Percentiles rank a stretch among this genome's conserved stretches.
Evolutionary conservation across 2,329 filamentous ascomycete genomes (phyloP).

Genomic region (Arthrobotrys pseudoclavata): DNA sequence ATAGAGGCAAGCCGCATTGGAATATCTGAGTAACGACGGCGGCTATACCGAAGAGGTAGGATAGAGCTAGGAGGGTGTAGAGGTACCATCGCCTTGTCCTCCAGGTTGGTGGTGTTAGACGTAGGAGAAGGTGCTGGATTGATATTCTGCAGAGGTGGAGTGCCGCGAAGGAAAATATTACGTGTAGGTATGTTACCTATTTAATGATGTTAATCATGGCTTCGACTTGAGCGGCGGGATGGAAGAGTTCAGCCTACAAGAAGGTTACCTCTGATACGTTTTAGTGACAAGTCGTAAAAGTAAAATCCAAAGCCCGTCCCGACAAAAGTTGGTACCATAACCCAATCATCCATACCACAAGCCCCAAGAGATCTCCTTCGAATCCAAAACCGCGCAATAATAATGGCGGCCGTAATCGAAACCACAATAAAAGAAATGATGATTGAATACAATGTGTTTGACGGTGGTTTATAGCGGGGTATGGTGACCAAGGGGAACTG

Average conservation of each 20-base stretch:
- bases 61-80: slow-evolving; percentile 29
- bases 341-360: slow-evolving; percentile 41
- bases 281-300: slow-evolving; percentile 29
- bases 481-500: slow-evolving; percentile 36
- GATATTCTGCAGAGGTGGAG: slow-evolving; percentile 48
- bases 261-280: slow-evolving; percentile 28
- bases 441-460: slow-evolving; percentile 34
- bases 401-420: not conserved
- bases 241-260: slow-evolving; percentile 2
- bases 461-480: slow-evolving; percentile 34
- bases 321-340: slow-evolving; percentile 48
- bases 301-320: slow-evolving; percentile 47
- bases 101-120: slow-evolving; percentile 29
- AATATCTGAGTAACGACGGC: slow-evolving; percentile 41
- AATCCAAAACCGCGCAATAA: slow-evolving; percentile 32
- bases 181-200: slow-evolving; percentile 45
- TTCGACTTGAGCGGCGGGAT: not conserved
- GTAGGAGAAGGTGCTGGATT: slow-evolving; percentile 46
- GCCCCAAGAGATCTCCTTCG: slow-evolving; percentile 23
- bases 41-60: slow-evolving; percentile 28
- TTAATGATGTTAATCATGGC: not conserved
- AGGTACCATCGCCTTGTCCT: slow-evolving; percentile 38
- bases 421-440: slow-evolving; percentile 31
- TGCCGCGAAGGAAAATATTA: slow-evolving; percentile 40
- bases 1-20: slow-evolving; percentile 35